Evolutionary conservation across 1,139 yeast genomes (phyloP), one percentile per base, ranked within the genome.

Genomic region (Saccharomyces hybrid): DNA sequence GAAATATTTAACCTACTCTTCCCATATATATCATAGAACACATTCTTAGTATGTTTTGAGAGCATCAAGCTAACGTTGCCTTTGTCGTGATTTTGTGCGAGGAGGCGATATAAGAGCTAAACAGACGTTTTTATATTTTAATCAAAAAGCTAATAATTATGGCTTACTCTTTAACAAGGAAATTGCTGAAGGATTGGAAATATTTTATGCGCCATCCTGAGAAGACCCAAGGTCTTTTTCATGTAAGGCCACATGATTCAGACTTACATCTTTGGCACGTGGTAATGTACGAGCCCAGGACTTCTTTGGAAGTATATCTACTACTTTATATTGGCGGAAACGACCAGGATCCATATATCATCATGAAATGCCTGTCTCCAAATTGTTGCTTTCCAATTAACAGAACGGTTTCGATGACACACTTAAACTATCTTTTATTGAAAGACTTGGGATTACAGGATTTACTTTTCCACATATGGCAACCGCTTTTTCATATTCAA

Each of bases 241-340:
- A 56, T 53, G 49, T 67, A 44, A 61, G 60, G 49, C 72, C 72
- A 23, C 70, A 68, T 53, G 72, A 68, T 46, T 60, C 68, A 2
- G 65, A 68, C 53, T 46, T 66, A 14, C 67, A 64, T 47, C 54
- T 67, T 6, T 68, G 72, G 72, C 68, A 67, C 55, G 51, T 67
- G 44, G 63, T 67, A 2, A 27, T 68, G 19, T 50, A 48, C 16
- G 61, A 62, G 19, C 64, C 63, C 6, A 31, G 16, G 8, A 55
- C 57, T 2, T 56, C 50, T 4, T 38, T 51, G 32, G 69, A 67
- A 53, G 42, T 67, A 11, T 68, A 64, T 54, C 51, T 64, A 28
- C 50, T 66, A 49, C 53, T 67, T 5, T 65, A 56, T 48, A 56
- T 66, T 7, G 52, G 53, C 9, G 47, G 56, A 5, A 48, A 53